Conservation (phyloP, 2,329 filamentous ascomycete species). For the Colletotrichum sublineola region DNA sequence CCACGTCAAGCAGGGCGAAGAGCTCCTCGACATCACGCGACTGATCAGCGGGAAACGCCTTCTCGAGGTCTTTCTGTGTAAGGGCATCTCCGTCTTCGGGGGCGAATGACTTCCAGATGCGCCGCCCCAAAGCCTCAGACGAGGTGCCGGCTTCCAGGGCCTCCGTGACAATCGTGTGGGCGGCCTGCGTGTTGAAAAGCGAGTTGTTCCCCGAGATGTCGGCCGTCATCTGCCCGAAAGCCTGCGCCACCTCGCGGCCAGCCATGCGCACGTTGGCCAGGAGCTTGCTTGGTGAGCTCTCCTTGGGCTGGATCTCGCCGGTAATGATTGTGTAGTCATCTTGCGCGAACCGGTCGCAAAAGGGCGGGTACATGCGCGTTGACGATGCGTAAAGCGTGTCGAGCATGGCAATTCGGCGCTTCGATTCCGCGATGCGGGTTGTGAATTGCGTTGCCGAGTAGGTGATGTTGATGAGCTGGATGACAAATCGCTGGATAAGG, state of each 20-base stretch:
- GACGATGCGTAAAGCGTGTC: conserved; percentile 19
- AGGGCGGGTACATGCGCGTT: conserved; percentile 12
- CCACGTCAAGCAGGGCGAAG: conserved; percentile 21
- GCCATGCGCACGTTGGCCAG: conserved; percentile 22
- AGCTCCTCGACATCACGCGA: conserved; percentile 22
- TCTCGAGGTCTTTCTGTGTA: conserved; percentile 16
- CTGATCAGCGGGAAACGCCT: conserved; percentile 5
- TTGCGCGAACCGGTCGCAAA: conserved; percentile 27
- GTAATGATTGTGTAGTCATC: conserved; percentile 31
- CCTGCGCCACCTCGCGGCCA: conserved; percentile 22
- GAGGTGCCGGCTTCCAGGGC: conserved; percentile 18
- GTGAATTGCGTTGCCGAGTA: conserved; percentile 29
- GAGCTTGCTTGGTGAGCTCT: conserved; percentile 34
- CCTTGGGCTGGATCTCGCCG: conserved; percentile 11
- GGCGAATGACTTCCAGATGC: conserved; percentile 25
- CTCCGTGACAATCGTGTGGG: conserved; percentile 28
- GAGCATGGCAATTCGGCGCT: conserved; percentile 20
- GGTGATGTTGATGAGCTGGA: conserved; percentile 30
- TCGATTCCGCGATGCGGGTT: conserved; percentile 20
- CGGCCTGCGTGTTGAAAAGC: conserved; percentile 27
- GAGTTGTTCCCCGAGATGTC: conserved; percentile 15
- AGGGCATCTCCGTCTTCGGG: neutral
- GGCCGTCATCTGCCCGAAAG: conserved; percentile 26
- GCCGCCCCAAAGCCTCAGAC: conserved; percentile 10
- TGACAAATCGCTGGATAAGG: conserved; percentile 24